Conservation (phyloP, 1,139 yeast genomes). For the Starmera stellimalicola region DNA sequence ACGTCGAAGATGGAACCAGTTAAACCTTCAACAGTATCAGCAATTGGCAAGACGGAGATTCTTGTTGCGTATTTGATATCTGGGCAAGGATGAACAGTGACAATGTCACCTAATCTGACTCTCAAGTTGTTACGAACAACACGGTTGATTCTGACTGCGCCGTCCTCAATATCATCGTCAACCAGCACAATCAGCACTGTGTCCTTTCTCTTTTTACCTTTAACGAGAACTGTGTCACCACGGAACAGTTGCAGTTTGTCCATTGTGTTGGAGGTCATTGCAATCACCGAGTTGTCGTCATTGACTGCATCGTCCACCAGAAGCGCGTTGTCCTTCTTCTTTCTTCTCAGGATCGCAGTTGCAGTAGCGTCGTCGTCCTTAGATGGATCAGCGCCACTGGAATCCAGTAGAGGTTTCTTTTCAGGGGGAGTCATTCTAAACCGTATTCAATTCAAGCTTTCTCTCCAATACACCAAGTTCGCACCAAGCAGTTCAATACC, state of each 20-base stretch:
- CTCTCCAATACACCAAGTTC: too few relatives aligned
- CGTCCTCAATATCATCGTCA: constrained; percentile 95
- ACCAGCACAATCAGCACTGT: constrained; percentile 95
- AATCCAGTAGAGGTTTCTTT: constrained; percentile 37
- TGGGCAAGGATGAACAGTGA: constrained; percentile 91
- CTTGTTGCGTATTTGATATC: constrained; percentile 92
- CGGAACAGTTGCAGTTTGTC: constrained; percentile 90
- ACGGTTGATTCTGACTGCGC: constrained; percentile 88
- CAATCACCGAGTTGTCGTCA: constrained; percentile 94
- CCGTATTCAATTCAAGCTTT: too few relatives aligned
- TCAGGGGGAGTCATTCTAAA: constrained; percentile 14
- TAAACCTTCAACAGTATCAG: constrained; percentile 96
- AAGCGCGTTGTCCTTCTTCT: constrained; percentile 94
- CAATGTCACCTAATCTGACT: constrained; percentile 87
- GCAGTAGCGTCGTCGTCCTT: constrained; percentile 77
- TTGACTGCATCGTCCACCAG: constrained; percentile 95
- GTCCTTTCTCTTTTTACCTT: constrained; percentile 97
- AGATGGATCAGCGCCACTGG: constrained; percentile 42
- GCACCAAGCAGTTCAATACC: too few relatives aligned
- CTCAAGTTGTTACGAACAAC: constrained; percentile 93
- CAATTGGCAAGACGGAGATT: constrained; percentile 93
- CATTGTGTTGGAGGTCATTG: constrained; percentile 93
- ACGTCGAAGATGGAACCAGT: constrained; percentile 98
- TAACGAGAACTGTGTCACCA: constrained; percentile 95
- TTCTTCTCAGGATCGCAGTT: constrained; percentile 92